Conservation (phyloP, 164 flowering plant genomes). For the Kalanchoe fedtschenkoi region DNA sequence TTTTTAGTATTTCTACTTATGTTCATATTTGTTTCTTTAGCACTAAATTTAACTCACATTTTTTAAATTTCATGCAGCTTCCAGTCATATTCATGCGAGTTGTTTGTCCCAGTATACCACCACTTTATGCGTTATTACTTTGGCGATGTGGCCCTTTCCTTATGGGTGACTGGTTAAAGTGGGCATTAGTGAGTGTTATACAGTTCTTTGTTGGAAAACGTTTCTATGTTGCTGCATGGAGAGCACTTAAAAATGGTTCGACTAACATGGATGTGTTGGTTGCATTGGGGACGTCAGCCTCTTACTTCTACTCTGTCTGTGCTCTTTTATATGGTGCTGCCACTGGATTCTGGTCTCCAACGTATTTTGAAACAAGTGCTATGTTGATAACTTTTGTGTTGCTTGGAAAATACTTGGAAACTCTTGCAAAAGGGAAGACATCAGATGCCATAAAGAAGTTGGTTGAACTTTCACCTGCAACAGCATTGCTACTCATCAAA, state of each 20-base stretch:
- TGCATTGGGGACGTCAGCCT: constrained; percentile 92
- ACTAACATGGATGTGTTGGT: constrained; percentile 99
- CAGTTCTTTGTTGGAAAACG: constrained; percentile 95
- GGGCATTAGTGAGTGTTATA: constrained; percentile 69
- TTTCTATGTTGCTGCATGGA: constrained; percentile 79
- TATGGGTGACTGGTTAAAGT: constrained; percentile 95
- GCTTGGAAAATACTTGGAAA: constrained; percentile 91
- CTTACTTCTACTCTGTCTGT: constrained; percentile 85
- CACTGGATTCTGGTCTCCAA: constrained; percentile 92
- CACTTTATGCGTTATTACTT: constrained; percentile 58
- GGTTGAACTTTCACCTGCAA: constrained; percentile 89
- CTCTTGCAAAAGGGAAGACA: constrained; percentile 92
- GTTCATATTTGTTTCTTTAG: neutral
- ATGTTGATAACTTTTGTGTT: constrained; percentile 96
- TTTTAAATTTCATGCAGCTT: constrained; percentile 37
- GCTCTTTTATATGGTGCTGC: constrained; percentile 90
- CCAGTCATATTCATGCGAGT: constrained; percentile 74
- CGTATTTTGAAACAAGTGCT: constrained; percentile 95
- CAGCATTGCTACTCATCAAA: constrained; percentile 63
- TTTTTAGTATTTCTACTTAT: no score
- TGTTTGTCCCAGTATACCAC: constrained; percentile 80
- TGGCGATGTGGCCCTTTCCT: constrained; percentile 89
- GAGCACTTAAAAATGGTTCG: constrained; percentile 84
- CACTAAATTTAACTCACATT: neutral
- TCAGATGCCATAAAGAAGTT: constrained; percentile 96